Conservation (phyloP, 495 filamentous ascomycete genomes). For the Bryoglossum gracile region DNA sequence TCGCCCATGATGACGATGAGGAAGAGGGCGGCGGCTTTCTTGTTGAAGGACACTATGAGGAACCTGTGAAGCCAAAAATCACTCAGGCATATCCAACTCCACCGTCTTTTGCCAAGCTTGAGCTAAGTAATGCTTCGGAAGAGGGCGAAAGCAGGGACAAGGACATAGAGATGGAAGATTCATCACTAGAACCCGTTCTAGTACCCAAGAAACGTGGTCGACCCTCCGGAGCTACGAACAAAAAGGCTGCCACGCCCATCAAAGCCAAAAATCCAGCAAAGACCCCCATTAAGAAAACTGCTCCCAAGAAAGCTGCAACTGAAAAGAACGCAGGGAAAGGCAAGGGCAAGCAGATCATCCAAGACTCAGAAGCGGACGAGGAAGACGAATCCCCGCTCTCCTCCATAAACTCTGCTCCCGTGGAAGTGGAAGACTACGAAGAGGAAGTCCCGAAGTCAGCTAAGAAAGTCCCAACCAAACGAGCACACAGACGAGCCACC, state of each 20-base stretch:
- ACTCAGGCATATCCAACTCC: conserved; percentile 17
- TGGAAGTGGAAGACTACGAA: neutral
- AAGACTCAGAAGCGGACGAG: conserved; percentile 1
- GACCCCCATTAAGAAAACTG: neutral
- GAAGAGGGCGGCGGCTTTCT: conserved; percentile 23
- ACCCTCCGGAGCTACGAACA: conserved; percentile 6
- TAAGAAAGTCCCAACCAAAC: conserved; percentile 1
- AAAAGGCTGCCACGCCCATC: neutral
- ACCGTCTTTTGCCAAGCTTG: conserved; percentile 10
- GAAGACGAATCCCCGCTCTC: conserved; percentile 5
- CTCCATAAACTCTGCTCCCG: conserved; percentile 3
- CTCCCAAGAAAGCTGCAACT: neutral
- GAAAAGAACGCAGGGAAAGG: neutral
- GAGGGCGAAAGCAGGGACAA: no score
- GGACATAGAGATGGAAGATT: conserved; percentile 9
- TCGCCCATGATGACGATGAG: conserved; percentile 21
- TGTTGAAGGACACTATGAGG: conserved; percentile 17
- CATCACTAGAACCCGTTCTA: neutral
- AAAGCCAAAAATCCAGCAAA: conserved; percentile 3
- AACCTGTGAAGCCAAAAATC: neutral
- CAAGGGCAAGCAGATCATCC: conserved; percentile 1
- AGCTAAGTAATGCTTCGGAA: neutral
- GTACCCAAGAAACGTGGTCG: conserved; percentile 15
- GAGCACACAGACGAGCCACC: neutral
- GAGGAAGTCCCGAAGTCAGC: neutral